Percentiles rank a stretch among this genome's conserved stretches.
Evolutionary conservation across 169 alveolate species (phyloP).

Genomic region (Cyclospora cayetanensis): DNA sequence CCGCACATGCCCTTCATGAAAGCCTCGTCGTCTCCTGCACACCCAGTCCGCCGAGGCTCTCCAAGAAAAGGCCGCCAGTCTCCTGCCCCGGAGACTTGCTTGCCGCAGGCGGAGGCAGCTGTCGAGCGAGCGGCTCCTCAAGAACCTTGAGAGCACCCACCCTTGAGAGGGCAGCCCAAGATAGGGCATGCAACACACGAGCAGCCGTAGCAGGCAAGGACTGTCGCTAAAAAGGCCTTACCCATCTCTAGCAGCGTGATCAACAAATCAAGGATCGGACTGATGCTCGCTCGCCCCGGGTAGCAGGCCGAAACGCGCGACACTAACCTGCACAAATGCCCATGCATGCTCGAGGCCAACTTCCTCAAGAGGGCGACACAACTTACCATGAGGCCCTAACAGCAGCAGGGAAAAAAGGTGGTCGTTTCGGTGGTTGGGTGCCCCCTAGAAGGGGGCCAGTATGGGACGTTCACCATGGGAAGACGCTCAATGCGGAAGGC

Average conservation of each 20-base stretch:
- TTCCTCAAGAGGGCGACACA: neutral
- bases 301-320: conserved; percentile 79
- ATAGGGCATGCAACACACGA: neutral
- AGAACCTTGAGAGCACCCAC: neutral
- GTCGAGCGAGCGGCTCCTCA: neutral
- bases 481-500: too few species aligned
- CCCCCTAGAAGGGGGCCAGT: too few species aligned
- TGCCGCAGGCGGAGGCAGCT: neutral
- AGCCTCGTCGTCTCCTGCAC: too few species aligned
- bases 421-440: too few species aligned
- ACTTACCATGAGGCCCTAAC: neutral
- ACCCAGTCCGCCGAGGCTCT: too few species aligned
- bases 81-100: neutral
- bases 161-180: neutral
- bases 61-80: neutral
- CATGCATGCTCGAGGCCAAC: neutral
- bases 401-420: too few species aligned
- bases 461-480: too few species aligned
- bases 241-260: conserved; percentile 89
- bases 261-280: conserved; percentile 87
- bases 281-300: conserved; percentile 91
- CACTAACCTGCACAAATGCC: conserved; percentile 52
- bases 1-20: too few species aligned
- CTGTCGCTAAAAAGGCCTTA: conserved; percentile 16
- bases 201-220: too few species aligned